Evolutionary conservation across 2,329 filamentous ascomycete species (phyloP).

Genomic region (Nemania serpens): DNA sequence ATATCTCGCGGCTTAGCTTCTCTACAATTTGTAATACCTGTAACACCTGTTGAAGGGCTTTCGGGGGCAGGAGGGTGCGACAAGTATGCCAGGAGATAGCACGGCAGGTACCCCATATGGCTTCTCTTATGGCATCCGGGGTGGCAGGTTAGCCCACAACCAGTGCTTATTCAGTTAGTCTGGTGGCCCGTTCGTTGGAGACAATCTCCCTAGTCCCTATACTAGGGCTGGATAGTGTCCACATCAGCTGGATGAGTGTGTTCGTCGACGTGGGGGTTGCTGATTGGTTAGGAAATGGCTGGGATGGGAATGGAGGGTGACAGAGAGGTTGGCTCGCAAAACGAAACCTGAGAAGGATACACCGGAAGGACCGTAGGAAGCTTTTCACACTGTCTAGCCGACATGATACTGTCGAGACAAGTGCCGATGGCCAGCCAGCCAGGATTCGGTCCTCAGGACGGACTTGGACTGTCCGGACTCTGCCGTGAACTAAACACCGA

Average conservation of each 20-base stretch:
- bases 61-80: not conserved
- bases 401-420: slow-evolving; percentile 28
- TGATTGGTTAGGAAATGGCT: slow-evolving; percentile 40
- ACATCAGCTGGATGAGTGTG: slow-evolving; percentile 37
- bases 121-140: slow-evolving; percentile 5
- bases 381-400: slow-evolving; percentile 25
- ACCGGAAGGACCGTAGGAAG: slow-evolving; percentile 24
- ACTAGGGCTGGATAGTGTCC: slow-evolving; percentile 29
- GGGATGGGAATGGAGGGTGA: slow-evolving; percentile 36
- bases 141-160: slow-evolving; percentile 30
- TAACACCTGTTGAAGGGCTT: not conserved
- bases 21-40: slow-evolving; percentile 20
- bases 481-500: slow-evolving; percentile 21
- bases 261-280: slow-evolving; percentile 41
- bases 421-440: slow-evolving; percentile 29
- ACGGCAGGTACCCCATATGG: not conserved
- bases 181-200: slow-evolving; percentile 29
- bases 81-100: not conserved
- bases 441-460: slow-evolving; percentile 16
- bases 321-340: slow-evolving; percentile 39
- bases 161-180: slow-evolving; percentile 35
- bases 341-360: slow-evolving; percentile 30
- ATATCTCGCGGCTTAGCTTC: slow-evolving; percentile 6
- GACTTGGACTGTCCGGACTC: slow-evolving; percentile 22
- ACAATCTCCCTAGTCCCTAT: slow-evolving; percentile 33